These are phyloP conservation scores for Pleurotus djamor DNA, from an alignment of 768 basidiomycete genomes.

Conservation along the genomic window DNA sequence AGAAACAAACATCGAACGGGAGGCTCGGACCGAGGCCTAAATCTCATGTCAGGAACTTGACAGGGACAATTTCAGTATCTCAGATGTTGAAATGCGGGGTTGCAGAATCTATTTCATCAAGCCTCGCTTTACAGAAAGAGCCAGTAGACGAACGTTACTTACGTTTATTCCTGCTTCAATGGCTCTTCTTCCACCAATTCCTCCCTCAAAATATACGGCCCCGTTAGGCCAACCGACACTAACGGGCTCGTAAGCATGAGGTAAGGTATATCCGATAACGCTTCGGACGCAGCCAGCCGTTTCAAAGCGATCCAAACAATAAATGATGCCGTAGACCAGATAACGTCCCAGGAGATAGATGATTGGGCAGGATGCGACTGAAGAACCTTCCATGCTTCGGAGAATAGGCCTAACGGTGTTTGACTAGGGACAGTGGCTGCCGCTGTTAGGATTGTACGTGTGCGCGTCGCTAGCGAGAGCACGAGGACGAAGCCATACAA, in stretches of 20 bases:
- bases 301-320: slow-evolving; percentile 27
- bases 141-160: too few species aligned
- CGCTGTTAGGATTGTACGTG: slow-evolving; percentile 24
- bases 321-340: slow-evolving; percentile 51
- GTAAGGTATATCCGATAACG: slow-evolving; percentile 13
- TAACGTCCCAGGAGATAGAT: slow-evolving; percentile 63
- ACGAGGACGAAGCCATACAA: slow-evolving; percentile 35
- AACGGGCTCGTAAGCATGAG: slow-evolving; percentile 21
- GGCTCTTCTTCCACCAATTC: background rate
- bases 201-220: slow-evolving; percentile 18
- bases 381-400: slow-evolving; percentile 32
- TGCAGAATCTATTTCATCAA: too few species aligned
- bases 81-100: too few species aligned
- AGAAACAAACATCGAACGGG: background rate
- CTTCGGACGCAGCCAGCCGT: slow-evolving; percentile 2
- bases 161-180: slow-evolving; percentile 2
- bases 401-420: slow-evolving; percentile 18
- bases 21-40: too few species aligned
- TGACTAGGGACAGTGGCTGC: slow-evolving; percentile 16
- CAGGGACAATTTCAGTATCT: background rate
- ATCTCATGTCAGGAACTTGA: background rate
- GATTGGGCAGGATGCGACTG: slow-evolving; percentile 59
- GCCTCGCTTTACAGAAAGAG: too few species aligned
- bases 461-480: slow-evolving; percentile 29
- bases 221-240: slow-evolving; percentile 22